Conservation (phyloP, 495 filamentous ascomycete species). For the Filosporella fistucella region DNA sequence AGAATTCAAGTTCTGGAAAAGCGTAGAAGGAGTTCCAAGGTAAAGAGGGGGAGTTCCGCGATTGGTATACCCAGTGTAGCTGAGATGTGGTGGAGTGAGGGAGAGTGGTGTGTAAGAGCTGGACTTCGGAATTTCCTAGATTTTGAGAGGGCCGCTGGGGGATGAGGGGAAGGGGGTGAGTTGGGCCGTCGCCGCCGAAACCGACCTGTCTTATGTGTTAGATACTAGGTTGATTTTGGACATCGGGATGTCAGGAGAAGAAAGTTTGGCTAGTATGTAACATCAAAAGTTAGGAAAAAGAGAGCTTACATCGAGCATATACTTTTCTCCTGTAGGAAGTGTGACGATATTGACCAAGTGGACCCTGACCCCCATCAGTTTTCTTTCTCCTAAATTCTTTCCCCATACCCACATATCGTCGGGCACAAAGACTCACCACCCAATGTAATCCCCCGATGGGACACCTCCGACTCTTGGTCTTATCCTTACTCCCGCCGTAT, state of each 20-base stretch:
- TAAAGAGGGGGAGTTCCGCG: slow-evolving; percentile 13
- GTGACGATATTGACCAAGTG: slow-evolving; percentile 70
- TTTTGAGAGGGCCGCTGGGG: slow-evolving; percentile 16
- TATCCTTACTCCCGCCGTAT: slow-evolving; percentile 34
- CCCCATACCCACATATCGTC: too few relatives aligned
- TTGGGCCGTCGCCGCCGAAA: slow-evolving; percentile 47
- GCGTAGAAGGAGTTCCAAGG: slow-evolving; percentile 36
- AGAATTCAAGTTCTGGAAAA: slow-evolving; percentile 40
- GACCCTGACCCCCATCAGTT: slow-evolving; percentile 34
- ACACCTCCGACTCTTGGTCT: slow-evolving; percentile 15
- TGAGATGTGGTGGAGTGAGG: slow-evolving; percentile 22
- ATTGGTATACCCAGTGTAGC: slow-evolving; percentile 37
- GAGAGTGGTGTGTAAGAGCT: slow-evolving; percentile 18
- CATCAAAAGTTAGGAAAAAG: too few relatives aligned
- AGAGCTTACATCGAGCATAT: slow-evolving; percentile 66
- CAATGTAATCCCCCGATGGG: slow-evolving; percentile 45
- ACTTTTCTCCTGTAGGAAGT: slow-evolving; percentile 42
- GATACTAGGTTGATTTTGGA: too few relatives aligned
- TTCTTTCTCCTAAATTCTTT: too few relatives aligned
- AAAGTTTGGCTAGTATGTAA: too few relatives aligned
- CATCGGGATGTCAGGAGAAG: too few relatives aligned
- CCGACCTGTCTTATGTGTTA: too few relatives aligned
- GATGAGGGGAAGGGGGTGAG: slow-evolving; percentile 15
- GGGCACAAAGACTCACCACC: slow-evolving; percentile 31
- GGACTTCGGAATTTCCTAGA: slow-evolving; percentile 27